Percentiles rank a stretch among this genome's conserved stretches.
phyloP scores from a whole-genome alignment of 1,284 basidiomycete species.

The Apiotrichum siamense region DNA sequence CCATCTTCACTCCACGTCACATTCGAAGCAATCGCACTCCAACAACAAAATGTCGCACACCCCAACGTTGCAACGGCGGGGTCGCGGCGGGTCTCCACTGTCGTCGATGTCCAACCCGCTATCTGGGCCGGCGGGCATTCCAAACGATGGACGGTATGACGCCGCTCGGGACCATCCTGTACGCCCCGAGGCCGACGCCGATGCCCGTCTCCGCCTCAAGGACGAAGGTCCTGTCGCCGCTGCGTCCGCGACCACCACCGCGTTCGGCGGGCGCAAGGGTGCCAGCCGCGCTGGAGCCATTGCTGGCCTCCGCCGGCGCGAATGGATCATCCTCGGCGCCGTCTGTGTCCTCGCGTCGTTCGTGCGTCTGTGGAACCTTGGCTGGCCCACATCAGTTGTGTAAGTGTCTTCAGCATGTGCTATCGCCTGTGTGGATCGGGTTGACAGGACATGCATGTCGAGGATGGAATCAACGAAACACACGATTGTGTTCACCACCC shows the following conservation, averaged over 20 bases:
- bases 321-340: conserved; percentile 35
- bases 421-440: too few species aligned
- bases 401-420: too few species aligned
- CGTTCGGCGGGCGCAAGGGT: conserved; percentile 28
- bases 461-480: too few species aligned
- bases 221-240: conserved; percentile 5
- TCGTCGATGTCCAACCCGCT: not conserved
- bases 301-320: conserved; percentile 31
- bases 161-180: not conserved
- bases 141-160: not conserved
- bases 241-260: conserved; percentile 3
- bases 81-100: not conserved
- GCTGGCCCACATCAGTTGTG: conserved; percentile 81
- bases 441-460: too few species aligned
- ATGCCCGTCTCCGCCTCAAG: conserved; percentile 12
- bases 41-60: conserved; percentile 10
- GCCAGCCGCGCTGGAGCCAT: conserved; percentile 14
- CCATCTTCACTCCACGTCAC: too few species aligned
- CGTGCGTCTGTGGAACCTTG: conserved; percentile 72
- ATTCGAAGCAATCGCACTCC: not conserved
- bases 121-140: not conserved
- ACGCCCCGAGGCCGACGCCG: conserved; percentile 17
- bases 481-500: too few species aligned
- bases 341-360: conserved; percentile 55
- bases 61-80: conserved; percentile 8